phyloP scores from a whole-genome alignment of 805 yeast genomes.

The Yarrowia sp. region DNA sequence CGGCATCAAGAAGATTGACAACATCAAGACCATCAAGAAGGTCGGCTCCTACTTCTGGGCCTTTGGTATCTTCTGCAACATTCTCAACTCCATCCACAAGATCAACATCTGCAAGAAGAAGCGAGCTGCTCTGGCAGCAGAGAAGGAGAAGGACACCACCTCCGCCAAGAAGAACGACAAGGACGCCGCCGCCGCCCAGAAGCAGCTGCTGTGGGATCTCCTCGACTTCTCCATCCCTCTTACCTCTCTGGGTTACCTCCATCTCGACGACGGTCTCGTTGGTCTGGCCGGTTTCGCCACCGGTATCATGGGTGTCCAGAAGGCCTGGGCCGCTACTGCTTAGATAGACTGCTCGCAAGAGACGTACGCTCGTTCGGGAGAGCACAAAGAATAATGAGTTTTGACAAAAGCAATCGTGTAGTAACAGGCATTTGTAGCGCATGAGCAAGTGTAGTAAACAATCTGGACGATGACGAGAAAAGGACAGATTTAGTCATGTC shows the following conservation, averaged over 20 bases:
- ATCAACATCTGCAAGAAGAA: constrained; percentile 55
- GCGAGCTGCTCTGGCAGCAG: constrained; percentile 50
- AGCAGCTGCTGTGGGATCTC: constrained; percentile 76
- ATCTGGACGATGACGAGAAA: no score
- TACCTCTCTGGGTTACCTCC: constrained; percentile 66
- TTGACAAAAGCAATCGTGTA: not conserved
- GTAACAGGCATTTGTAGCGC: no score
- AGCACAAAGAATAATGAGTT: constrained; percentile 23
- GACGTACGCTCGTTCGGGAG: constrained; percentile 13
- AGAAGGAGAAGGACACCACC: constrained; percentile 53
- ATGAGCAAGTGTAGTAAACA: no score
- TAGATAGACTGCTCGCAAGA: constrained; percentile 26
- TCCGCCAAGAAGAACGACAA: constrained; percentile 52
- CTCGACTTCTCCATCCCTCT: constrained; percentile 79
- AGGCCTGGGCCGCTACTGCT: constrained; percentile 62
- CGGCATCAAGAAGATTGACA: constrained; percentile 50
- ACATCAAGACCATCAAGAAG: constrained; percentile 51
- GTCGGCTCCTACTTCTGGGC: constrained; percentile 80
- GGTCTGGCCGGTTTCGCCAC: constrained; percentile 88
- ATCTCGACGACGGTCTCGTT: constrained; percentile 75
- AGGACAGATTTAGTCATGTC: no score
- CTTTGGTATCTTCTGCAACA: constrained; percentile 67
- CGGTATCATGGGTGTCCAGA: constrained; percentile 78
- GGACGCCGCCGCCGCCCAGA: constrained; percentile 59
- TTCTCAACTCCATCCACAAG: constrained; percentile 65